A percentile compares a stretch with the other conserved stretches of the same genome.
These are phyloP conservation scores for Hymenotorrendiella dingleyae DNA, from an alignment of 2,329 filamentous ascomycete genomes.

Conservation along the genomic window DNA sequence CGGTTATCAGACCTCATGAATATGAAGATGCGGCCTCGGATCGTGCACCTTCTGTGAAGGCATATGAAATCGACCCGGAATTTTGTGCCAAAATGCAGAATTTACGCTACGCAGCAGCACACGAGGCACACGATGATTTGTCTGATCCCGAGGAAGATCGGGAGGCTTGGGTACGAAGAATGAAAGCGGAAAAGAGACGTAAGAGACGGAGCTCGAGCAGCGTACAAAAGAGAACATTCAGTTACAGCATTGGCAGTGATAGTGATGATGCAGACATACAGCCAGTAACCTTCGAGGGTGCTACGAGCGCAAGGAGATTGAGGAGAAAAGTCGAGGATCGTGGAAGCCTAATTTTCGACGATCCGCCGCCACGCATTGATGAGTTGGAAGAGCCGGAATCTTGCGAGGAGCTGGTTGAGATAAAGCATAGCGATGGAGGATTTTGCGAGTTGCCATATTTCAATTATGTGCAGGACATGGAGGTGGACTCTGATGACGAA, in stretches of 20 bases:
- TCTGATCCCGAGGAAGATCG: constrained; percentile 12
- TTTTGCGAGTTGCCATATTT: constrained; percentile 24
- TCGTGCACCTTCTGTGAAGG: constrained; percentile 17
- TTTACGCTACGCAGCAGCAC: constrained; percentile 19
- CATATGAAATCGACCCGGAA: constrained; percentile 18
- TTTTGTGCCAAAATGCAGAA: constrained; percentile 17
- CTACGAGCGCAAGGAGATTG: constrained; percentile 29
- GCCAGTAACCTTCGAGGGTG: constrained; percentile 24
- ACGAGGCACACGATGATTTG: background rate
- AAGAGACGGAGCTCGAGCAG: constrained; percentile 27
- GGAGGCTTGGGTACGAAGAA: constrained; percentile 22
- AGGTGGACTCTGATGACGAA: constrained; percentile 25
- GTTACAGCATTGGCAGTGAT: constrained; percentile 30
- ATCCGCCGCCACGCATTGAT: constrained; percentile 29
- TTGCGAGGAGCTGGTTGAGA: constrained; percentile 27
- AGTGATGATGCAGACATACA: constrained; percentile 31
- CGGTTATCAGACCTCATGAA: constrained; percentile 9
- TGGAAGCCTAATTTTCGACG: constrained; percentile 30
- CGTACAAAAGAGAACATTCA: constrained; percentile 28
- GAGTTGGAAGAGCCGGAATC: constrained; percentile 31
- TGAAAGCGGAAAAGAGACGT: constrained; percentile 22
- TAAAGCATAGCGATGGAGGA: constrained; percentile 15
- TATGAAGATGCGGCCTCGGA: constrained; percentile 31
- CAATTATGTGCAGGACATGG: constrained; percentile 26
- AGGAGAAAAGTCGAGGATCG: constrained; percentile 27